Evolutionary conservation across 352 stramenopile species (phyloP), one percentile per base, ranked within the genome.

Genomic region (Blastocystis sp.): DNA sequence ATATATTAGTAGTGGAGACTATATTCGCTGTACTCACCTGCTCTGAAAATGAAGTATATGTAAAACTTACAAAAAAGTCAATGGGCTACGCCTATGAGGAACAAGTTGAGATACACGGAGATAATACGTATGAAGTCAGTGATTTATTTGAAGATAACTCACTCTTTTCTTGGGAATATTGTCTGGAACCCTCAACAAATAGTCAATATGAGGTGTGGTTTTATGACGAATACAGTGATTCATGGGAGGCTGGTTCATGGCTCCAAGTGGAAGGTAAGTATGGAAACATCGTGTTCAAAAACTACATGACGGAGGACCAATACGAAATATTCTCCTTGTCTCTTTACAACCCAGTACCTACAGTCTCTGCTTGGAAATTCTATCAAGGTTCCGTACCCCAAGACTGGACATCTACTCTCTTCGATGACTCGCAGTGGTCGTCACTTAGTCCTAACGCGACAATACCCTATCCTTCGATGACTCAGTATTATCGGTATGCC

Each of bases 281-380:
- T 43, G 73, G 50, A 20, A 85, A 85, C 53, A 24, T 65, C 0
- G 24, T 85, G 16, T 85, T 69, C 50, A 85, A 65, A 53, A 68
- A 34, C 37, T 65, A 65, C 30, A 85, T 85, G 73, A 34, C 43
- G n/a, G 53, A 50, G 45, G 9, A 9, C 1, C 2, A 2, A 8
- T n/a, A 34, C 13, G 53, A 66, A 43, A 47, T 26, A 11, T 64
- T 53, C 34, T 20, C 26, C 53, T 43, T 85, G 3, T 85, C 73
- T 45, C 73, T 85, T 26, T 68, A 85, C 45, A 54, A 64, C 50
- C 73, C 73, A 43, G 68, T 85, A 16, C 16, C 43, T 1, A 50
- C 43, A 9, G 16, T 30, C 50, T 24, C 43, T 50, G 5, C 30
- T 13, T 78, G 66, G 66, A 78, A 78, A 24, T 78, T 62, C 50